These are phyloP conservation scores for Alternaria gaisen DNA, from an alignment of 2,329 filamentous ascomycete species.

Conservation along the genomic window DNA sequence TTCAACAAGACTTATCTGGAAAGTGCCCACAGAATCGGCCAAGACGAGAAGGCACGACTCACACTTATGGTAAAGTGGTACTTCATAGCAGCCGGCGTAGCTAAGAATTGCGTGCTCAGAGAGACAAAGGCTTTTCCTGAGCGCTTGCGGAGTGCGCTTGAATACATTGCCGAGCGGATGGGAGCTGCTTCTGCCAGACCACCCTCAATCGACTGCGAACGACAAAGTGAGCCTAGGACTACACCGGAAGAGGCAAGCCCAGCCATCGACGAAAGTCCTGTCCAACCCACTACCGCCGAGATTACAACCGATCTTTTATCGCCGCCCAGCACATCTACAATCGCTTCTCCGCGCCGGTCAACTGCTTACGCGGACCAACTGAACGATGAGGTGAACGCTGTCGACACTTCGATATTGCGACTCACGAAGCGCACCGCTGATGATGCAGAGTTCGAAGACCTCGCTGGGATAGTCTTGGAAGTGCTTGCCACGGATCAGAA, in stretches of 20 bases:
- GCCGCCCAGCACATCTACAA: background rate
- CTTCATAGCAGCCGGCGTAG: conserved; percentile 20
- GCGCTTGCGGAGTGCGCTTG: conserved; percentile 5
- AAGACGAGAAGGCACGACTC: conserved; percentile 10
- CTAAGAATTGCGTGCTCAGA: conserved; percentile 10
- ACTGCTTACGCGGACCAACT: background rate
- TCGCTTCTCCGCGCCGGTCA: background rate
- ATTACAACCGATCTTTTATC: background rate
- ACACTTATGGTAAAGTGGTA: conserved; percentile 21
- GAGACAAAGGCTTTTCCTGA: conserved; percentile 13
- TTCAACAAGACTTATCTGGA: conserved; percentile 20
- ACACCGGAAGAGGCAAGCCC: background rate
- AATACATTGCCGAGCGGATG: conserved; percentile 10
- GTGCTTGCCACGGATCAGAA: background rate
- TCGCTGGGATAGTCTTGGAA: background rate
- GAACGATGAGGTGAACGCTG: background rate
- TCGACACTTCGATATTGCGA: background rate
- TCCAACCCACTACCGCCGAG: background rate
- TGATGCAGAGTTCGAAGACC: conserved; percentile 10
- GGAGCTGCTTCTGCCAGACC: conserved; percentile 4
- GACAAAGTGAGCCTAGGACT: background rate
- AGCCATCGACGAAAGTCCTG: too few relatives aligned
- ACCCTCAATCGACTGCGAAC: background rate
- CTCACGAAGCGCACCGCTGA: conserved; percentile 13
- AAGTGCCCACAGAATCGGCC: background rate